These are phyloP conservation scores for Lyophyllum decastes DNA, from an alignment of 768 basidiomycete species.

Conservation along the genomic window DNA sequence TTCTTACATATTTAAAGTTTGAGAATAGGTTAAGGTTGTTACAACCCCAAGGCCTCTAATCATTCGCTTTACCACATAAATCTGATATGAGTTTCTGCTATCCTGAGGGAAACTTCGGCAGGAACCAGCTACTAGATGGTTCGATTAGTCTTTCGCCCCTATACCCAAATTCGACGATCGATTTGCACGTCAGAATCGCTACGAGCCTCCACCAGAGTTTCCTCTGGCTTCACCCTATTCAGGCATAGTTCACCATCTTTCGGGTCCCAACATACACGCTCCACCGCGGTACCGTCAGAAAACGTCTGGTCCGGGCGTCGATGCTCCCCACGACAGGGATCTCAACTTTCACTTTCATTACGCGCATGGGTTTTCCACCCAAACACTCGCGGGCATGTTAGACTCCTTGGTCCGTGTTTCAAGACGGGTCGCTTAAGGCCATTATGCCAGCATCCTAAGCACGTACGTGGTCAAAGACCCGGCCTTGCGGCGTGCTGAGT, in stretches of 20 bases:
- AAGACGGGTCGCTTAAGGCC: no score
- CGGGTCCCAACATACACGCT: slow-evolving; percentile 73
- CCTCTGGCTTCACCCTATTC: slow-evolving; percentile 93
- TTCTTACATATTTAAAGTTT: slow-evolving; percentile 87
- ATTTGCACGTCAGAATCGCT: slow-evolving; percentile 97
- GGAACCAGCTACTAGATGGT: slow-evolving; percentile 66
- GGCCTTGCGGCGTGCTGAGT: no score
- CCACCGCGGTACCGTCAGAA: slow-evolving; percentile 75
- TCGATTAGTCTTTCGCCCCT: slow-evolving; percentile 97
- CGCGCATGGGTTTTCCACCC: no score
- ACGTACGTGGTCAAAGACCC: no score
- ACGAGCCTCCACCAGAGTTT: slow-evolving; percentile 96
- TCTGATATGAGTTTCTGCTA: slow-evolving; percentile 11
- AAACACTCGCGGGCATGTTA: no score
- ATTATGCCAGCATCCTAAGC: no score
- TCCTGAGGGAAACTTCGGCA: slow-evolving; percentile 83
- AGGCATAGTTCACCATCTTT: slow-evolving; percentile 77
- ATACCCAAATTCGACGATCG: slow-evolving; percentile 94
- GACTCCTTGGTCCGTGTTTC: no score
- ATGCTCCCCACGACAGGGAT: slow-evolving; percentile 66
- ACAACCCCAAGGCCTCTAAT: slow-evolving; percentile 50
- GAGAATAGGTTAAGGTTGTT: slow-evolving; percentile 25
- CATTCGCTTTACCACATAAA: slow-evolving; percentile 80
- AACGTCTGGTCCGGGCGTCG: slow-evolving; percentile 76
- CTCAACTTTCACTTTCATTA: no score